These are phyloP conservation scores for Jasminum sambac DNA, from an alignment of 257 asterid species.

Conservation along the genomic window DNA sequence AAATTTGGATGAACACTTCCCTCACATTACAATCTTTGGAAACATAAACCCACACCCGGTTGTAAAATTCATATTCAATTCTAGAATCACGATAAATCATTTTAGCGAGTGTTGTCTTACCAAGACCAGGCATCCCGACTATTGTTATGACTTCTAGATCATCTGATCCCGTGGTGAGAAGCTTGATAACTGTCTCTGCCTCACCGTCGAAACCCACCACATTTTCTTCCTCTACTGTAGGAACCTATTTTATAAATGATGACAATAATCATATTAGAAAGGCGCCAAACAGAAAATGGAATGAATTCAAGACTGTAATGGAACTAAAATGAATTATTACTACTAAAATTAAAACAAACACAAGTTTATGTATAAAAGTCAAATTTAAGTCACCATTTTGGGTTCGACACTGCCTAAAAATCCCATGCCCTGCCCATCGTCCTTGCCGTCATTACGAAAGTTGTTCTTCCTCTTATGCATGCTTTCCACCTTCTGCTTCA, in stretches of 20 bases:
- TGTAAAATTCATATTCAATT: constrained; percentile 27
- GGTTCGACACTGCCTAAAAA: background rate
- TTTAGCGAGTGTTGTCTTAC: constrained; percentile 42
- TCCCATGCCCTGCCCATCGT: background rate
- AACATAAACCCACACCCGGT: constrained; percentile 34
- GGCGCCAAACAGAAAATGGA: background rate
- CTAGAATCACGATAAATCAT: constrained; percentile 26
- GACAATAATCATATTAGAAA: background rate
- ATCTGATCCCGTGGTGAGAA: constrained; percentile 18
- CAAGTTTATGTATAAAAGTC: background rate
- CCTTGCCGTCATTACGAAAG: background rate
- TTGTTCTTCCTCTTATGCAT: background rate
- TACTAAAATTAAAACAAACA: background rate
- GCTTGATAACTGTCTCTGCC: constrained; percentile 21
- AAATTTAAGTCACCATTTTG: background rate
- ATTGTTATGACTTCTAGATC: constrained; percentile 33
- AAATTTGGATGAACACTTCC: constrained; percentile 20
- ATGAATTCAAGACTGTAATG: background rate
- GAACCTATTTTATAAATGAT: constrained; percentile 15
- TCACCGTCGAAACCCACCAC: constrained; percentile 38
- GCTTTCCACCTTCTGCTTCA: background rate
- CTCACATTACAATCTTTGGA: constrained; percentile 30
- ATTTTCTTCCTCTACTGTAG: constrained; percentile 27
- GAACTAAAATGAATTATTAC: no score
- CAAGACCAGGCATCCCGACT: constrained; percentile 45